Evolutionary conservation across 2,329 filamentous ascomycete species (phyloP).

Genomic region (Aspergillus eucalypticola): DNA sequence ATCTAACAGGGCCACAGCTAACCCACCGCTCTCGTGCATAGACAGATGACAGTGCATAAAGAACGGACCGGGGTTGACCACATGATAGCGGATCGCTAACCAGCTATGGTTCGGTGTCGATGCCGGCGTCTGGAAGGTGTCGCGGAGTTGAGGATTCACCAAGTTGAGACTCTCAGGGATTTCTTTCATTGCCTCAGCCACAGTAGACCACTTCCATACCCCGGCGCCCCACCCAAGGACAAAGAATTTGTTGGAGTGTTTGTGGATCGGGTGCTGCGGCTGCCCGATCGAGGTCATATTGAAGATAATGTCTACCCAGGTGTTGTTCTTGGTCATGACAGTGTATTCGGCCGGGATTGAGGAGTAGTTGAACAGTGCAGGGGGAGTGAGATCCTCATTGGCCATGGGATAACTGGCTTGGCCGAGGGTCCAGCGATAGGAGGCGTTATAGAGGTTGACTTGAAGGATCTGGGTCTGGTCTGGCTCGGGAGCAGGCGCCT

Average conservation of each 20-base stretch:
- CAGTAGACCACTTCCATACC: constrained; percentile 43
- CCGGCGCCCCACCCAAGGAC: constrained; percentile 44
- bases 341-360: constrained; percentile 26
- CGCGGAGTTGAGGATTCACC: constrained; percentile 44
- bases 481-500: constrained; percentile 41
- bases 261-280: constrained; percentile 50
- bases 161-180: constrained; percentile 49
- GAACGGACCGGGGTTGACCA: constrained; percentile 49
- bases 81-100: constrained; percentile 50
- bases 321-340: constrained; percentile 38
- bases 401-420: constrained; percentile 29
- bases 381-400: constrained; percentile 24
- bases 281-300: constrained; percentile 32
- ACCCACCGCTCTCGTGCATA: constrained; percentile 50
- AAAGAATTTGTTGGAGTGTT: constrained; percentile 50
- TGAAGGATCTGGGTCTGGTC: constrained; percentile 48
- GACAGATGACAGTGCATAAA: constrained; percentile 55
- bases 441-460: constrained; percentile 29
- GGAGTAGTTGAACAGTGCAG: background rate
- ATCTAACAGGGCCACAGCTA: constrained; percentile 52
- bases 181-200: constrained; percentile 42
- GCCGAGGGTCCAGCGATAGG: constrained; percentile 35
- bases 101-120: constrained; percentile 34
- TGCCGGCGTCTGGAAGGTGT: constrained; percentile 41
- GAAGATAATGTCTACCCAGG: constrained; percentile 43